A percentile compares a stretch with the other conserved stretches of the same genome.
phyloP scores from a whole-genome alignment of 1,284 basidiomycete species.

The Meripilus lineatus region DNA sequence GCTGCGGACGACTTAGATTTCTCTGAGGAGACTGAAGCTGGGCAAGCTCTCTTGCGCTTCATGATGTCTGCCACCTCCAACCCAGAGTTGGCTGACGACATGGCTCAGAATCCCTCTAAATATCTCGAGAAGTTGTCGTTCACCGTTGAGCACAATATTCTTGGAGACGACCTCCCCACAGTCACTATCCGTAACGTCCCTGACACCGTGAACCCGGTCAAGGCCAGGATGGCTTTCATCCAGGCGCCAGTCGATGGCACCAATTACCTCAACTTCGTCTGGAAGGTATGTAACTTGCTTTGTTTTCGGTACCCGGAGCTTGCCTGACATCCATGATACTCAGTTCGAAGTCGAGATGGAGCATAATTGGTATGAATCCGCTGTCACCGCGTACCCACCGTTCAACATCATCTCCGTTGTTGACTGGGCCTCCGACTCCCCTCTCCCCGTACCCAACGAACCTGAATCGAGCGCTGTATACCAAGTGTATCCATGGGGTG shows the following conservation, averaged over 20 bases:
- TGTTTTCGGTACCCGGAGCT: background rate
- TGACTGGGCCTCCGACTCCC: slow-evolving; percentile 78
- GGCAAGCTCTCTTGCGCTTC: slow-evolving; percentile 64
- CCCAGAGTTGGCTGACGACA: slow-evolving; percentile 40
- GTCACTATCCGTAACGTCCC: slow-evolving; percentile 56
- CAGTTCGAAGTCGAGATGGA: slow-evolving; percentile 84
- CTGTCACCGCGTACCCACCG: slow-evolving; percentile 57
- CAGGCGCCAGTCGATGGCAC: slow-evolving; percentile 61
- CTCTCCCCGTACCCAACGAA: slow-evolving; percentile 36
- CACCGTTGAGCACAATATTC: slow-evolving; percentile 42
- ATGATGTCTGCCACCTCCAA: slow-evolving; percentile 72
- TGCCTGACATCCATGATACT: background rate
- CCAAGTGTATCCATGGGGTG: slow-evolving; percentile 69
- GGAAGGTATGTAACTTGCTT: slow-evolving; percentile 46
- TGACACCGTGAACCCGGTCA: slow-evolving; percentile 68
- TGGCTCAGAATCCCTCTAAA: slow-evolving; percentile 46
- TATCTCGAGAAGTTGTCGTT: slow-evolving; percentile 48
- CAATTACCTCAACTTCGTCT: slow-evolving; percentile 60
- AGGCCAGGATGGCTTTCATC: slow-evolving; percentile 64
- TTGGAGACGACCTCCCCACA: slow-evolving; percentile 39
- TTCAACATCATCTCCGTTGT: slow-evolving; percentile 75
- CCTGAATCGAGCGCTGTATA: slow-evolving; percentile 44
- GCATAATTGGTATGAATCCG: slow-evolving; percentile 82
- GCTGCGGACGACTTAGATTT: slow-evolving; percentile 16
- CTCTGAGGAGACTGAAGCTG: slow-evolving; percentile 26